Evolutionary conservation across 2,329 filamentous ascomycete species (phyloP), one percentile per base, ranked within the genome.

Genomic region (Xylaria sp.): DNA sequence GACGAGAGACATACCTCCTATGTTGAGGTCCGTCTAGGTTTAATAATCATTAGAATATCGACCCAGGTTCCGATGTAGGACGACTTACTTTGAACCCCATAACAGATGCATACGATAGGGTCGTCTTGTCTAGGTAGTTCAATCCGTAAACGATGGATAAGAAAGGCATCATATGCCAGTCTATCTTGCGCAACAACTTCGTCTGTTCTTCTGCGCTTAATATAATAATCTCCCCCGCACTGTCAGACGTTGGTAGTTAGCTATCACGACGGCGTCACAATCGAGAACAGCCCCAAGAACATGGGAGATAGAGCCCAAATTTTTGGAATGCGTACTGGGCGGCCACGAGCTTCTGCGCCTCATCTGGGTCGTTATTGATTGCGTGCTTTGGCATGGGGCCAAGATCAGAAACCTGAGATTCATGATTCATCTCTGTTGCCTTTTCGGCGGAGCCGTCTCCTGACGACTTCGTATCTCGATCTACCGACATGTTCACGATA

Each of bases 101-200:
- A 19, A 85, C 72, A 35, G 79, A 82, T 3, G 82, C 82, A 54
- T 85, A 84, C 0, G 81, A 76, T 4, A 78, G 62, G 4, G 73
- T 75, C 8, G 76, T 78, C 70, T 78, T 78, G 61, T 78, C 83
- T 6, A 87, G 74, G 69, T 80, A 87, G 65, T 87, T 85, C 68
- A 87, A 76, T 1, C 83, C 83, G 66, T 87, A 87, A 4, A 87
- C 78, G 29, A 84, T 68, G 60, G 84, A 87, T 69, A 87, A 78
- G 65, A 87, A 72, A 4, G 80, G 80, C 78, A 81, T 80, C 38
- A 82, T 58, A 62, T 80, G 74, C 61, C 70, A 70, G 68, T 82
- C 80, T 54, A 82, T 81, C 69, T 82, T 82, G 52, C 76, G 72
- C 58, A 81, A 64, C 37, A 81, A 68, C 41, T 66, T 74, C 62